A percentile compares a stretch with the other conserved stretches of the same genome.
These are phyloP conservation scores for Dipodascopsis tothii DNA, from an alignment of 805 yeast species.

Conservation along the genomic window DNA sequence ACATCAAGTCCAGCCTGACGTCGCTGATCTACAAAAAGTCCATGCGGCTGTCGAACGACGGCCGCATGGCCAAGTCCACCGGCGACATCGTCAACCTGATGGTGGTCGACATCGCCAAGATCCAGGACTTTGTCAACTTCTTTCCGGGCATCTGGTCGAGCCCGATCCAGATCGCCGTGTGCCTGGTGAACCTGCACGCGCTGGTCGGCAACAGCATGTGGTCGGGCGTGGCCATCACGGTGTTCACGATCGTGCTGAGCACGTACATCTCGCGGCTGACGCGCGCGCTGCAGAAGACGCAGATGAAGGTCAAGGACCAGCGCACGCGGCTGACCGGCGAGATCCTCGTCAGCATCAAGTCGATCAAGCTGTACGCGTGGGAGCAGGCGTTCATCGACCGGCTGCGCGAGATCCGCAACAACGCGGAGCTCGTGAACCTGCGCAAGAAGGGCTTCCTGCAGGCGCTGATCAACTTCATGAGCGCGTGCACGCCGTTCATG, in stretches of 20 bases:
- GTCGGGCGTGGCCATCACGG: constrained; percentile 80
- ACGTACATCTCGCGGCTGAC: constrained; percentile 58
- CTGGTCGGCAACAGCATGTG: constrained; percentile 79
- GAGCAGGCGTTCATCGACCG: constrained; percentile 72
- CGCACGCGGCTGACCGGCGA: constrained; percentile 85
- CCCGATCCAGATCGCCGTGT: constrained; percentile 77
- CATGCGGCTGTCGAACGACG: constrained; percentile 55
- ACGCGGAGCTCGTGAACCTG: constrained; percentile 70
- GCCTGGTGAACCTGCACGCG: constrained; percentile 65
- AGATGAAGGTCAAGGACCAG: constrained; percentile 87
- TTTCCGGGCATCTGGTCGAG: constrained; percentile 85
- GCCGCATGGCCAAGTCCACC: constrained; percentile 51
- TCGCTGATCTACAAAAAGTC: constrained; percentile 68
- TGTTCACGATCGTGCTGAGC: constrained; percentile 74
- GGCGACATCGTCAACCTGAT: constrained; percentile 76
- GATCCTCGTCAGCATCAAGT: constrained; percentile 81
- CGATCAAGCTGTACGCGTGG: constrained; percentile 91
- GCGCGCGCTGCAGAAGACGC: constrained; percentile 65
- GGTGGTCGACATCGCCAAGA: constrained; percentile 62
- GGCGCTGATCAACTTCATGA: constrained; percentile 66
- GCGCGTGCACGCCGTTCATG: constrained; percentile 78
- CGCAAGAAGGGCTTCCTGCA: constrained; percentile 62
- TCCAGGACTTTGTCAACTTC: constrained; percentile 63
- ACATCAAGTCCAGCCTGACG: constrained; percentile 56
- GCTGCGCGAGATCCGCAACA: constrained; percentile 74